Conservation (phyloP, 495 filamentous ascomycete species). For the Aspergillus olivimuriae region DNA sequence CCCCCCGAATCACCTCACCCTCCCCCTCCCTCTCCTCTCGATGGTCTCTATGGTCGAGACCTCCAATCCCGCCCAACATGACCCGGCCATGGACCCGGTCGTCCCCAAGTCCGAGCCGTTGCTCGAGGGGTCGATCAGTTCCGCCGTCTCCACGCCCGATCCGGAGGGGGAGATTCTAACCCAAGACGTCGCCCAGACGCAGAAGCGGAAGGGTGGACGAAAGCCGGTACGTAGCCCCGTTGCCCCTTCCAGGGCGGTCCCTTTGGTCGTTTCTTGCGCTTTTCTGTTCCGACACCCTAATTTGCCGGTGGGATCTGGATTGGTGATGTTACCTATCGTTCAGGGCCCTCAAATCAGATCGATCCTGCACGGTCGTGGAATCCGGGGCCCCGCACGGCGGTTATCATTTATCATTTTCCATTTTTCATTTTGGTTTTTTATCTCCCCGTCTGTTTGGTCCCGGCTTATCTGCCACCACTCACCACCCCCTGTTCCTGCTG, state of each 20-base stretch:
- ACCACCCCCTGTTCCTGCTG: not conserved
- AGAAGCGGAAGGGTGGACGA: conserved; percentile 93
- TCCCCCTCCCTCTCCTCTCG: conserved; percentile 10
- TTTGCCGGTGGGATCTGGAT: no score
- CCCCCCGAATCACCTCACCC: conserved; percentile 3
- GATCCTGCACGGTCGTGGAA: not conserved
- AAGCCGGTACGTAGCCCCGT: conserved; percentile 94
- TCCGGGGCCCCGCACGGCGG: conserved; percentile 28
- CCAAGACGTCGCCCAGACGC: conserved; percentile 54
- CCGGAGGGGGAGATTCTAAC: conserved; percentile 49
- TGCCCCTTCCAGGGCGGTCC: no score
- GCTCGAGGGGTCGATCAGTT: conserved; percentile 44
- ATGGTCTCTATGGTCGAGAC: conserved; percentile 47
- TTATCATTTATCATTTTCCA: conserved; percentile 1
- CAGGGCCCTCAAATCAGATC: not conserved
- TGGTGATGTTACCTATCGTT: no score
- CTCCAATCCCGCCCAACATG: conserved; percentile 33
- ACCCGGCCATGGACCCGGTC: conserved; percentile 35
- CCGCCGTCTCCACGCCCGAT: conserved; percentile 49
- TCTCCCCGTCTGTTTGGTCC: not conserved
- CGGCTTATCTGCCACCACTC: not conserved
- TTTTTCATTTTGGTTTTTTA: conserved; percentile 2
- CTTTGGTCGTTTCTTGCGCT: no score
- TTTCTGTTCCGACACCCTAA: no score
- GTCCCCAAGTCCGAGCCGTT: conserved; percentile 42